phyloP scores from a whole-genome alignment of 1,139 yeast genomes.

The Blastobotrys malaysiensis region DNA sequence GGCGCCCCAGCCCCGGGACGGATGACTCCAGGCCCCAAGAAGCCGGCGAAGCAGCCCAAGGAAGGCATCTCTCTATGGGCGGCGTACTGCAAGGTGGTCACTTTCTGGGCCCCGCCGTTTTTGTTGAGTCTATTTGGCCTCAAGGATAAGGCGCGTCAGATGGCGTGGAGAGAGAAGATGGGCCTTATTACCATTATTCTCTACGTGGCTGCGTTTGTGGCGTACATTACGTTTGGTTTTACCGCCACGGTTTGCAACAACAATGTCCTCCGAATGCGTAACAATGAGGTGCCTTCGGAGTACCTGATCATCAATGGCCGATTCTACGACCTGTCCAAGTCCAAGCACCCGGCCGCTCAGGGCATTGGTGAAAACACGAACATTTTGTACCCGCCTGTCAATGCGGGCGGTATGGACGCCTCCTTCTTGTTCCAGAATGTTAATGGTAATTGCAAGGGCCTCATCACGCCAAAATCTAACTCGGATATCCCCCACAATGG shows the following conservation, averaged over 20 bases:
- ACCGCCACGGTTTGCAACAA: constrained; percentile 74
- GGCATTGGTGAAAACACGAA: constrained; percentile 67
- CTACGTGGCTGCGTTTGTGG: constrained; percentile 71
- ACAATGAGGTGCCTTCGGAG: constrained; percentile 54
- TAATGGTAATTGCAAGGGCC: constrained; percentile 81
- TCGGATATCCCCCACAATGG: constrained; percentile 64
- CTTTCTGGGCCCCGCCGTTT: constrained; percentile 91
- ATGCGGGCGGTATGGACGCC: constrained; percentile 89
- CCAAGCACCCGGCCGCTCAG: constrained; percentile 74
- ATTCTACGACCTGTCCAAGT: constrained; percentile 63
- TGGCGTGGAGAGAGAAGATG: constrained; percentile 96
- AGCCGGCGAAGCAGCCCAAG: constrained; percentile 12
- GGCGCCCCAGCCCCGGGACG: neutral
- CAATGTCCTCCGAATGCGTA: constrained; percentile 47
- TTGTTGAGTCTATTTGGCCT: constrained; percentile 69
- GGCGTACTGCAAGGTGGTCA: constrained; percentile 68
- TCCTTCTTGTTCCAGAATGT: constrained; percentile 82
- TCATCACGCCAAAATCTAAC: constrained; percentile 68
- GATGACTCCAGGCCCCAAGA: neutral
- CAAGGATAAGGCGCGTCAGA: constrained; percentile 72
- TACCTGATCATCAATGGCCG: constrained; percentile 74
- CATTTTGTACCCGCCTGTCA: constrained; percentile 72
- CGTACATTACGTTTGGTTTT: constrained; percentile 87
- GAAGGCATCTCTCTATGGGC: constrained; percentile 64
- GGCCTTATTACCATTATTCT: constrained; percentile 74